These are phyloP conservation scores for Rhodotorula sp. DNA, from an alignment of 1,284 basidiomycete genomes.

Conservation along the genomic window DNA sequence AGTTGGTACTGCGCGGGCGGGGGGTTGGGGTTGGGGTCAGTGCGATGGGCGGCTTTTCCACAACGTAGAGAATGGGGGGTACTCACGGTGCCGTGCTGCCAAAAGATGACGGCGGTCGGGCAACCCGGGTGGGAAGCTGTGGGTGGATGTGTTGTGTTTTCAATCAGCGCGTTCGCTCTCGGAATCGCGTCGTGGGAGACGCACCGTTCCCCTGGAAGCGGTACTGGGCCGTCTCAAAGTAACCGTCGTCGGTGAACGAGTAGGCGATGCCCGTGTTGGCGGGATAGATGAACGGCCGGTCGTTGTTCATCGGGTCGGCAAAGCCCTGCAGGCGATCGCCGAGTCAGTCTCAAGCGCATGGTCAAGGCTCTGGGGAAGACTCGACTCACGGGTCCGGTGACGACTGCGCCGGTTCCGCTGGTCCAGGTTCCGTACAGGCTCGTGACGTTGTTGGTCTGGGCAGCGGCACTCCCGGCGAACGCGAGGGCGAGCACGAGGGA, in stretches of 20 bases:
- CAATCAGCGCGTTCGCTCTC: background rate
- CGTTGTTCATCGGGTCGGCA: conserved; percentile 72
- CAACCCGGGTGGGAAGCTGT: conserved; percentile 70
- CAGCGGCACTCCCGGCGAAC: conserved; percentile 1
- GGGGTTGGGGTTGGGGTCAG: background rate
- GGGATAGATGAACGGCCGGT: conserved; percentile 69
- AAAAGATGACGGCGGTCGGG: conserved; percentile 77
- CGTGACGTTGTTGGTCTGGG: conserved; percentile 40
- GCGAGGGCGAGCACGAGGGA: conserved; percentile 1
- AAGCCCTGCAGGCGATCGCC: conserved; percentile 60
- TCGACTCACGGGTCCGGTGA: conserved; percentile 61
- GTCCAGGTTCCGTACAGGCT: conserved; percentile 75
- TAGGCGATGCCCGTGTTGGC: conserved; percentile 75
- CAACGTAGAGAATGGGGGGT: too few relatives aligned
- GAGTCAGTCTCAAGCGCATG: too few relatives aligned
- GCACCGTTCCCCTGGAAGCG: conserved; percentile 77
- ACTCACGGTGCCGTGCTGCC: conserved; percentile 69
- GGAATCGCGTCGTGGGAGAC: background rate
- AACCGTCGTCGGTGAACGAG: conserved; percentile 73
- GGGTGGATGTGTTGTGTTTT: too few relatives aligned
- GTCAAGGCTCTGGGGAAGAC: too few relatives aligned
- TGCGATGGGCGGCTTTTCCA: too few relatives aligned
- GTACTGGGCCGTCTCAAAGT: conserved; percentile 83
- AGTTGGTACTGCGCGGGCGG: conserved; percentile 55
- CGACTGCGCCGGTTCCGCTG: conserved; percentile 68